Evolutionary conservation across 257 asterid genomes (phyloP).

Genomic region (Przewalskia tangutica): DNA sequence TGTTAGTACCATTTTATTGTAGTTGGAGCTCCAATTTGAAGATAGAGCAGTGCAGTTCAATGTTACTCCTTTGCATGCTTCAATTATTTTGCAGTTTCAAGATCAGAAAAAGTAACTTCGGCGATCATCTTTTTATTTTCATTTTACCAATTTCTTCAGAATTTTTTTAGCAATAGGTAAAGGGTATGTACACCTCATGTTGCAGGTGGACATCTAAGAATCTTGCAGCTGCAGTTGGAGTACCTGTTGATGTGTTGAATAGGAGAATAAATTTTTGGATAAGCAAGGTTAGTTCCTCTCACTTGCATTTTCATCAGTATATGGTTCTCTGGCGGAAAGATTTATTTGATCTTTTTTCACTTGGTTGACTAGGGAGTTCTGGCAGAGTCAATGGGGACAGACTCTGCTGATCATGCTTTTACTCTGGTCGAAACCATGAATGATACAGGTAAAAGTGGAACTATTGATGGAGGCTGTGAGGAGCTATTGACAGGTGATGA

Average conservation of each 20-base stretch:
- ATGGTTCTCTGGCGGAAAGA: neutral
- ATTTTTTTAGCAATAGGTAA: neutral
- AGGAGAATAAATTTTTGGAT: conserved; percentile 81
- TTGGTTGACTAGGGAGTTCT: conserved; percentile 63
- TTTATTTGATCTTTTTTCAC: conserved; percentile 5
- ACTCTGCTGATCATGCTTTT: conserved; percentile 43
- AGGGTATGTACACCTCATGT: neutral
- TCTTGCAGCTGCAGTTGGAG: conserved; percentile 83
- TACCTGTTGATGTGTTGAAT: conserved; percentile 63
- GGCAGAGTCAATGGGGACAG: conserved; percentile 47
- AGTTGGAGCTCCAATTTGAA: conserved; percentile 95
- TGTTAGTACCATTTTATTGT: conserved; percentile 17
- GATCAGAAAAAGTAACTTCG: conserved; percentile 63
- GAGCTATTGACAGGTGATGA: conserved; percentile 80
- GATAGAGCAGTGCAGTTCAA: conserved; percentile 62
- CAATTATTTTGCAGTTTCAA: conserved; percentile 84
- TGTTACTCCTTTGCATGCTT: conserved; percentile 88
- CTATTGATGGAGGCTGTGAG: conserved; percentile 45
- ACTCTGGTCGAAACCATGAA: conserved; percentile 59
- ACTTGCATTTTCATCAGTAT: neutral
- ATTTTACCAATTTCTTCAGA: neutral
- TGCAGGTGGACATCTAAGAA: conserved; percentile 75
- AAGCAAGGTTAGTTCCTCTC: conserved; percentile 54
- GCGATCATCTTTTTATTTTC: neutral
- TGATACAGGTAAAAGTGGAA: conserved; percentile 58